These are phyloP conservation scores for Decorospora gaudefroyi DNA, from an alignment of 2,329 filamentous ascomycete genomes.

Conservation along the genomic window DNA sequence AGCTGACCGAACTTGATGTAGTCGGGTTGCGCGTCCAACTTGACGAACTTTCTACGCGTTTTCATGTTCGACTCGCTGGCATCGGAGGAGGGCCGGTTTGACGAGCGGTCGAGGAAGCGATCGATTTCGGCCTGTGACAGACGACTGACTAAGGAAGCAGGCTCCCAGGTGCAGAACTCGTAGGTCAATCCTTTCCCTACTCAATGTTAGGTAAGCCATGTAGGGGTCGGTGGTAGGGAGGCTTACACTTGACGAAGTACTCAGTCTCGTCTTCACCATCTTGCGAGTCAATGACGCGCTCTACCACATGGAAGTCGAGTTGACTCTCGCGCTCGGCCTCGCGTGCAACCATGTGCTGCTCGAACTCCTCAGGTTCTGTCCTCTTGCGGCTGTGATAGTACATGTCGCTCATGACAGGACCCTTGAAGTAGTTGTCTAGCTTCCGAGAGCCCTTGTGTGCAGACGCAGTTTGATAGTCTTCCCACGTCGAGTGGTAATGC, in stretches of 20 bases:
- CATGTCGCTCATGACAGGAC: constrained; percentile 78
- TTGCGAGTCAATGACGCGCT: constrained; percentile 84
- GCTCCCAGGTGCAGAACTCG: constrained; percentile 94
- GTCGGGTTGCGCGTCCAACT: constrained; percentile 77
- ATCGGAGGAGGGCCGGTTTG: constrained; percentile 80
- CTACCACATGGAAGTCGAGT: constrained; percentile 87
- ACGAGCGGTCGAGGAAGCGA: constrained; percentile 81
- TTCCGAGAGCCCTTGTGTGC: constrained; percentile 84
- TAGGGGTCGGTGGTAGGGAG: constrained; percentile 5
- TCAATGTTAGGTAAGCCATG: constrained; percentile 27
- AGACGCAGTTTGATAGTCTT: constrained; percentile 73
- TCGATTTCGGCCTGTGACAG: constrained; percentile 90
- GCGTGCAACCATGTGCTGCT: constrained; percentile 93
- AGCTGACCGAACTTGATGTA: constrained; percentile 86
- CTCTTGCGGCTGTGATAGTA: constrained; percentile 61
- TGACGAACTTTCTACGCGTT: constrained; percentile 60
- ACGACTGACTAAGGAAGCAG: constrained; percentile 71
- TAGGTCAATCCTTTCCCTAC: constrained; percentile 83
- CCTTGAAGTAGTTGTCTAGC: constrained; percentile 92
- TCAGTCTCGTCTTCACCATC: constrained; percentile 79
- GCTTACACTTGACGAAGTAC: constrained; percentile 87
- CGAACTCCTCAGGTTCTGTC: constrained; percentile 78
- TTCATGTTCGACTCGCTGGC: constrained; percentile 73
- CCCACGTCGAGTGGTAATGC: constrained; percentile 95
- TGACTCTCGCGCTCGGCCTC: constrained; percentile 88